phyloP scores from a whole-genome alignment of 306 rosid species.

The Lupinus albus region DNA sequence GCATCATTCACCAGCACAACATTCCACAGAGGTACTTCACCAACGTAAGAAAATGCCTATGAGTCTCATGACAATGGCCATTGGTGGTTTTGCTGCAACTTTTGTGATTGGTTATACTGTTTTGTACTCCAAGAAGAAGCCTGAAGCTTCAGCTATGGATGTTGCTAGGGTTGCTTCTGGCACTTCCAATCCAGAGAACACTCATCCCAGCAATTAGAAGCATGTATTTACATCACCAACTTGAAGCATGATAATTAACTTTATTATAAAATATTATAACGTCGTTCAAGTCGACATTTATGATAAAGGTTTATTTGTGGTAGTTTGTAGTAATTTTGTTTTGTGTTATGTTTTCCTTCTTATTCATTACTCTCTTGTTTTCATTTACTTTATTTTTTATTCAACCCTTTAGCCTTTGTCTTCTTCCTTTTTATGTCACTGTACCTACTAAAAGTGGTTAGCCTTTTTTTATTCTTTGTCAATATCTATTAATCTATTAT shows the following conservation, averaged over 20 bases:
- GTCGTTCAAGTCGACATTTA: too few relatives aligned
- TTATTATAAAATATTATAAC: too few relatives aligned
- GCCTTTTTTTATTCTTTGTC: too few relatives aligned
- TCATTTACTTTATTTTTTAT: too few relatives aligned
- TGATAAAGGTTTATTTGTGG: too few relatives aligned
- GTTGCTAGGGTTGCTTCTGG: conserved; percentile 65
- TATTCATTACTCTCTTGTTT: too few relatives aligned
- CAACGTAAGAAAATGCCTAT: conserved; percentile 50
- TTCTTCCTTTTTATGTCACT: too few relatives aligned
- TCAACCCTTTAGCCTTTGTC: too few relatives aligned
- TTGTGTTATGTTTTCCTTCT: too few relatives aligned
- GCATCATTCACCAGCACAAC: conserved; percentile 29
- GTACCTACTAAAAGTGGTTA: too few relatives aligned
- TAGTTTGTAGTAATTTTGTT: too few relatives aligned
- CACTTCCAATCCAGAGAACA: conserved; percentile 38
- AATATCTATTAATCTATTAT: too few relatives aligned
- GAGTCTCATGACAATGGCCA: conserved; percentile 60
- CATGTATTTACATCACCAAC: background rate
- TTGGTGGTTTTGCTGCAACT: conserved; percentile 58
- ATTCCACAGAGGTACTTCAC: conserved; percentile 56
- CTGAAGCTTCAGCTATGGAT: conserved; percentile 67
- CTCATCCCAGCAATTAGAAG: conserved; percentile 42
- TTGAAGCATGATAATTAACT: conserved; percentile 7
- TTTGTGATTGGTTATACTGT: conserved; percentile 53
- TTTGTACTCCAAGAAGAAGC: conserved; percentile 67